Conservation (phyloP, 805 yeast species). For the Maudiozyma turicensis region DNA sequence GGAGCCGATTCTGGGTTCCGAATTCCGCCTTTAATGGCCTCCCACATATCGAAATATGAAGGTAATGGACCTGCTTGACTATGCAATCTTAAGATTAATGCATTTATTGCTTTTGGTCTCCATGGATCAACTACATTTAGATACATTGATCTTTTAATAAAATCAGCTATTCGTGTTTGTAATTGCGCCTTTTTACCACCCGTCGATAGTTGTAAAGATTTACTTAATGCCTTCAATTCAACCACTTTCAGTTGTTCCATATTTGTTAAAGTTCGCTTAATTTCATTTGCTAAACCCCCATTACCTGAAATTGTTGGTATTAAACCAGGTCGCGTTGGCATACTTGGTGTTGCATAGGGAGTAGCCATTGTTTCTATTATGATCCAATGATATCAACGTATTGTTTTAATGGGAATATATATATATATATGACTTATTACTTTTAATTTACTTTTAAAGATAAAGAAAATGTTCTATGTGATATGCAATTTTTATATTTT, state of each 20-base stretch:
- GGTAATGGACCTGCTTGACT: slow-evolving; percentile 31
- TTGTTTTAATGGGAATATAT: too few species aligned
- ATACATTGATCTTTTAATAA: slow-evolving; percentile 34
- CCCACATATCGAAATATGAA: slow-evolving; percentile 27
- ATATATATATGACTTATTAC: too few species aligned
- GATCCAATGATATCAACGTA: too few species aligned
- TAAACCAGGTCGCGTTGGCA: neutral
- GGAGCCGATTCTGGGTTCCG: neutral
- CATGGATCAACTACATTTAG: slow-evolving; percentile 34
- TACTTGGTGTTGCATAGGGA: neutral
- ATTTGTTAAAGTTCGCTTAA: slow-evolving; percentile 25
- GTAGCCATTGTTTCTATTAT: too few species aligned
- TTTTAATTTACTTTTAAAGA: too few species aligned
- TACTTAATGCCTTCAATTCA: slow-evolving; percentile 44
- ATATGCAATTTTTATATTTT: too few species aligned
- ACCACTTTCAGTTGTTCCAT: slow-evolving; percentile 37
- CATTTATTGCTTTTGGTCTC: slow-evolving; percentile 37
- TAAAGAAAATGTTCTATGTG: too few species aligned
- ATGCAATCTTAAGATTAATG: slow-evolving; percentile 33
- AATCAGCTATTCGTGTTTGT: slow-evolving; percentile 42
- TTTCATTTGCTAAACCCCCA: slow-evolving; percentile 24
- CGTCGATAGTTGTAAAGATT: slow-evolving; percentile 38
- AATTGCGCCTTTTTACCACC: slow-evolving; percentile 57
- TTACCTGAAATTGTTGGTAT: slow-evolving; percentile 1
- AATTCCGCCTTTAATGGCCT: slow-evolving; percentile 9